A percentile compares a stretch with the other conserved stretches of the same genome.
Evolutionary conservation across 768 basidiomycete genomes (phyloP).

Genomic region (Boletus reticuloceps): DNA sequence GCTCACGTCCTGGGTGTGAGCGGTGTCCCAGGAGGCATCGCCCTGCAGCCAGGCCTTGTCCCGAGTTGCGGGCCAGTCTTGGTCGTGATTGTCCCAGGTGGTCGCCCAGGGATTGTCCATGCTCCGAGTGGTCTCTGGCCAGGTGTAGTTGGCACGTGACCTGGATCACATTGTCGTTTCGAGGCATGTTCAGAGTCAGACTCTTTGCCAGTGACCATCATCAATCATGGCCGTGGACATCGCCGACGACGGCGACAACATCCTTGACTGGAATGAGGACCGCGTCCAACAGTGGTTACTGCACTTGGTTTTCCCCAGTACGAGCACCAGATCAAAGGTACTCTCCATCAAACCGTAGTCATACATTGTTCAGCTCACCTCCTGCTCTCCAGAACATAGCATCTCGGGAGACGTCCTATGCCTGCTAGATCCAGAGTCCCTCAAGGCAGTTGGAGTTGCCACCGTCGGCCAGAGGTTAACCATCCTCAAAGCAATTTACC

Average conservation of each 20-base stretch:
- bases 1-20: not conserved
- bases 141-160: conserved; percentile 16
- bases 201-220: not conserved
- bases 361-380: not conserved
- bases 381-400: conserved; percentile 64
- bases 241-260: conserved; percentile 31
- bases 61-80: conserved; percentile 14
- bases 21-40: not conserved
- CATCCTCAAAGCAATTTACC: conserved; percentile 91
- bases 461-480: conserved; percentile 89
- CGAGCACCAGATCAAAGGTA: conserved; percentile 77
- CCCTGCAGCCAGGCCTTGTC: conserved; percentile 41
- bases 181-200: not conserved
- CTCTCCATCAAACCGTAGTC: not conserved
- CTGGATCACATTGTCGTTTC: not conserved
- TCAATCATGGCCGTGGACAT: conserved; percentile 28
- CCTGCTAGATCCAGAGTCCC: conserved; percentile 75
- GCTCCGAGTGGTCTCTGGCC: not conserved
- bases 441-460: conserved; percentile 85
- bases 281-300: conserved; percentile 81
- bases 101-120: conserved; percentile 83
- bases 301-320: conserved; percentile 84
- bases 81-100: conserved; percentile 14
- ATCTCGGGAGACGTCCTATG: conserved; percentile 90
- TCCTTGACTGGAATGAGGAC: conserved; percentile 68